Conservation (phyloP, 1,284 basidiomycete species). For the Ustilago trichophora region DNA sequence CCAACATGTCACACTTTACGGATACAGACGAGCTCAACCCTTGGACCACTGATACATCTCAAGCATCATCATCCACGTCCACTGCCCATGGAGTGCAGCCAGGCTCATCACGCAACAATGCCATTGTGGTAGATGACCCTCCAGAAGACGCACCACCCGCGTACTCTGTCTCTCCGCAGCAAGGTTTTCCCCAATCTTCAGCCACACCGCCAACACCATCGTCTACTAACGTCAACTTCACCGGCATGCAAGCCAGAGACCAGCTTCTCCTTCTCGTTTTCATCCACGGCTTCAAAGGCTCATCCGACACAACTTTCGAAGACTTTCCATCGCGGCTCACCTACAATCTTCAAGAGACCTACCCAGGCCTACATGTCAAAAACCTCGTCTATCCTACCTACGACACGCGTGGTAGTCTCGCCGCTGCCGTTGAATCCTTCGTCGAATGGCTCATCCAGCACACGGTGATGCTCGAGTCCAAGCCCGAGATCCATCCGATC, state of each 20-base stretch:
- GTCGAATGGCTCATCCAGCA: slow-evolving; percentile 70
- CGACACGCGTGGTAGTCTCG: slow-evolving; percentile 72
- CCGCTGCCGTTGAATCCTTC: slow-evolving; percentile 48
- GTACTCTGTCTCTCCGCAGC: too few relatives aligned
- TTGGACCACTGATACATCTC: slow-evolving; percentile 5
- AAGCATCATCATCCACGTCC: background rate
- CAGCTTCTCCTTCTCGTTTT: slow-evolving; percentile 52
- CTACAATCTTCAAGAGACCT: slow-evolving; percentile 74
- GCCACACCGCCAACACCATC: background rate
- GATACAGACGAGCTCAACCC: slow-evolving; percentile 24
- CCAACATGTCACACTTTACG: slow-evolving; percentile 14
- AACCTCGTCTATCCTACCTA: slow-evolving; percentile 87
- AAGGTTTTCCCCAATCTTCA: slow-evolving; percentile 15
- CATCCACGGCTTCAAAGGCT: slow-evolving; percentile 72
- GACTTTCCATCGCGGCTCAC: slow-evolving; percentile 79
- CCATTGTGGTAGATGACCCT: slow-evolving; percentile 36
- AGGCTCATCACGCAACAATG: slow-evolving; percentile 20
- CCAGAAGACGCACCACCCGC: slow-evolving; percentile 10
- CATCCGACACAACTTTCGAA: slow-evolving; percentile 77
- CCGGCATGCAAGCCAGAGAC: slow-evolving; percentile 33
- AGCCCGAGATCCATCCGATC: slow-evolving; percentile 38
- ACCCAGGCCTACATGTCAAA: slow-evolving; percentile 73
- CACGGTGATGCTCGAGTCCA: slow-evolving; percentile 81
- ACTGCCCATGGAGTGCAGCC: background rate
- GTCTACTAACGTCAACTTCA: slow-evolving; percentile 7